Conservation (phyloP, 2,329 filamentous ascomycete genomes). For the Fusarium nanum region DNA sequence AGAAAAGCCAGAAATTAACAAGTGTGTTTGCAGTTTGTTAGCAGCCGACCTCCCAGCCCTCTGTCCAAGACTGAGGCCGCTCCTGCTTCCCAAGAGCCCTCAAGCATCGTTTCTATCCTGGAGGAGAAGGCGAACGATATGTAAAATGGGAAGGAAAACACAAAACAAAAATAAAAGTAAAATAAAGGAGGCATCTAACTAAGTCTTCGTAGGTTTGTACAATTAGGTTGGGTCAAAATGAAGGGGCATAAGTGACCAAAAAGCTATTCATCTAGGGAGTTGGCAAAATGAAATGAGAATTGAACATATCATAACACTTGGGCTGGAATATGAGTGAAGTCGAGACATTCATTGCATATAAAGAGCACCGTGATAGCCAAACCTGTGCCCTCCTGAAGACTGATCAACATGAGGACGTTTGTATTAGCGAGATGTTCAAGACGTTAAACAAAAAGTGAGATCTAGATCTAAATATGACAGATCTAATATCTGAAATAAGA, state of each 20-base stretch:
- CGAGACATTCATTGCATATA: background rate
- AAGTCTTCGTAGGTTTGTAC: slow-evolving; percentile 3
- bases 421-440: background rate
- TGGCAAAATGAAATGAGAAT: background rate
- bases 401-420: background rate
- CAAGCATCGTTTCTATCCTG: slow-evolving; percentile 24
- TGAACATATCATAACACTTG: too few species aligned
- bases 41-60: slow-evolving; percentile 26
- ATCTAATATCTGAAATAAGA: background rate
- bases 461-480: background rate
- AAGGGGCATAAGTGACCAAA: background rate
- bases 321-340: background rate
- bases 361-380: background rate
- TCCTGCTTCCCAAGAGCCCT: slow-evolving; percentile 9
- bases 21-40: slow-evolving; percentile 4
- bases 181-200: background rate
- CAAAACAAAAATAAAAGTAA: background rate
- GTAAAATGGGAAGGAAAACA: background rate
- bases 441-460: too few species aligned
- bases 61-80: slow-evolving; percentile 6
- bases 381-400: background rate
- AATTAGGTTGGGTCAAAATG: slow-evolving; percentile 5
- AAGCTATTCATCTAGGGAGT: background rate
- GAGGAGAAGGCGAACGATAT: slow-evolving; percentile 33
- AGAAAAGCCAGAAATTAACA: background rate